Percentiles rank a stretch among this genome's conserved stretches.
Conservation (phyloP, 495 filamentous ascomycete species). For the Ascodesmis nigricans region DNA sequence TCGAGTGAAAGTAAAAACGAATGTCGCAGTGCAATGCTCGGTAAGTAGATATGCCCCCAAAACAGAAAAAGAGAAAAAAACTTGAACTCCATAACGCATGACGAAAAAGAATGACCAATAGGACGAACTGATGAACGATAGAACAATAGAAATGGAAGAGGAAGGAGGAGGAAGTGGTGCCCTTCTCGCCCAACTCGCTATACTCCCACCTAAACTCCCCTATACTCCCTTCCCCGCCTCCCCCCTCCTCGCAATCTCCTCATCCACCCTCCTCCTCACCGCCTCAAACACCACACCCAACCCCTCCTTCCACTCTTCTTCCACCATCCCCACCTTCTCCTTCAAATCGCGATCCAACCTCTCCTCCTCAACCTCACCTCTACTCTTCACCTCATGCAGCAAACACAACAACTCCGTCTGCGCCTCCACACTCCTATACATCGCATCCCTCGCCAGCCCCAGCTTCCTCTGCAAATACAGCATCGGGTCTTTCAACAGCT, state of each 20-base stretch:
- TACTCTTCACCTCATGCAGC: slow-evolving; percentile 72
- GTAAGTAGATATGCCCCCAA: no score
- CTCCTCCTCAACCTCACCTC: slow-evolving; percentile 27
- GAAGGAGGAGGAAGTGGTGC: no score
- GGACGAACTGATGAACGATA: no score
- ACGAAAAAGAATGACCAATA: no score
- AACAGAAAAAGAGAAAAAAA: no score
- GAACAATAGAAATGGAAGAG: no score
- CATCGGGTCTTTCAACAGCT: slow-evolving; percentile 52
- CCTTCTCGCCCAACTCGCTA: no score
- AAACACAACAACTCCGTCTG: slow-evolving; percentile 63
- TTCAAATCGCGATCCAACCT: slow-evolving; percentile 38
- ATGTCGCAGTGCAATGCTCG: no score
- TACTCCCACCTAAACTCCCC: no score
- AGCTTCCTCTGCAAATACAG: slow-evolving; percentile 76
- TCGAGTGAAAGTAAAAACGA: no score
- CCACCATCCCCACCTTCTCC: slow-evolving; percentile 38
- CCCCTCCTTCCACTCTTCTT: slow-evolving; percentile 59
- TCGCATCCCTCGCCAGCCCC: slow-evolving; percentile 66
- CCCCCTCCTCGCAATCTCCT: slow-evolving; percentile 18
- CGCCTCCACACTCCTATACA: slow-evolving; percentile 88
- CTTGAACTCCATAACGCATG: no score
- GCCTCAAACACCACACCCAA: slow-evolving; percentile 35
- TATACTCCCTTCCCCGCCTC: background rate
- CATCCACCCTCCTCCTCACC: slow-evolving; percentile 22